Evolutionary conservation across 441 rosid genomes (phyloP), one percentile per base, ranked within the genome.

Genomic region (Geranium incanum): DNA sequence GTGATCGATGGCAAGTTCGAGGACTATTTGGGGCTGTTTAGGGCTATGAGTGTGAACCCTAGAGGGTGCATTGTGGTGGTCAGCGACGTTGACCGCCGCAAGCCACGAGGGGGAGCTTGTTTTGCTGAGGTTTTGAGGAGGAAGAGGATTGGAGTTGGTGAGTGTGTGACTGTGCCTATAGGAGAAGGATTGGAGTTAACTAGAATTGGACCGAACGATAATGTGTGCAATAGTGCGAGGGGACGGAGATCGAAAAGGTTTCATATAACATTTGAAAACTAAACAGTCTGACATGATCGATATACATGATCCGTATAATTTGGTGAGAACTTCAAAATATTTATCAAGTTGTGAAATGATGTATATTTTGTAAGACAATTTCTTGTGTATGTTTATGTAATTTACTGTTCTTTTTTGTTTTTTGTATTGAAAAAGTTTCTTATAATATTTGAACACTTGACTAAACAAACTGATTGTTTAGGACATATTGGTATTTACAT

Each of bases 111-210:
- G 3, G 33, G 33, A 9, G n/a, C 62, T 65, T 68, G 73, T 0
- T 65, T 68, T 45, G 73, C 57, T 37, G 41, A 80, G 66, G 7
- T 66, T 66, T 57, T 76, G 67, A 65, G 62, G 28, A 36, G 48
- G 38, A 74, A 63, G 5, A 45, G 33, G 33, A 28, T 19, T 4
- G 70, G 59, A 71, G 66, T 50, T 19, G 66, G 33, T 28, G 33
- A 48, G 16, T 66, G 55, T 60, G 71, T 69, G 62, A 77, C 73
- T 41, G 21, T 69, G 8, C 78, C 78, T 1, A 74, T 77, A 3
- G 80, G 80, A 52, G 73, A 74, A 37, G 78, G 80, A 67, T 72
- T 75, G 69, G 80, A 80, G 72, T 19, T 80, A 75, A 77, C 77
- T 0, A 74, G 69, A 71, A 65, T 73, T 63, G 79, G 74, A 33